Conservation (phyloP, 2,329 filamentous ascomycete species). For the Dactylellina drechsleri region DNA sequence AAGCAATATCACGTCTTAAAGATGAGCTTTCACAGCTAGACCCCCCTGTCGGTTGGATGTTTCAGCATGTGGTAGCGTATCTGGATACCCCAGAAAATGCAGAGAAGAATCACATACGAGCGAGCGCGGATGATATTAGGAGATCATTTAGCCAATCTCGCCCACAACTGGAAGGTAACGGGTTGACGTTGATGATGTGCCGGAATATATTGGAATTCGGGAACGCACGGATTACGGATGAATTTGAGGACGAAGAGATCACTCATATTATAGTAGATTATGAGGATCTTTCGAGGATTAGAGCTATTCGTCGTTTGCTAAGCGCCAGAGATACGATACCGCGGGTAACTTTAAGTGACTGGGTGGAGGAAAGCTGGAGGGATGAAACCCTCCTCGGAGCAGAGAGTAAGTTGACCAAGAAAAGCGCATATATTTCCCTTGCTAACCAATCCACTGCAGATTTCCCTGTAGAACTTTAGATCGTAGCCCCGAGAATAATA, state of each 20-base stretch:
- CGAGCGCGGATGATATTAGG: conserved; percentile 19
- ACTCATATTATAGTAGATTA: conserved; percentile 79
- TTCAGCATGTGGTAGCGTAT: conserved; percentile 64
- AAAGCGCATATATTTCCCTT: not conserved
- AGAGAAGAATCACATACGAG: conserved; percentile 34
- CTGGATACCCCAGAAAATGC: conserved; percentile 60
- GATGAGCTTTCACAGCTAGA: conserved; percentile 57
- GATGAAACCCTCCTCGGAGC: conserved; percentile 83
- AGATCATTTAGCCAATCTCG: conserved; percentile 46
- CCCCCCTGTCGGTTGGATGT: conserved; percentile 64
- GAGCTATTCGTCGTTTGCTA: conserved; percentile 30
- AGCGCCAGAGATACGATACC: conserved; percentile 67
- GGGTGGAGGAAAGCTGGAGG: conserved; percentile 83
- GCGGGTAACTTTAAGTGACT: conserved; percentile 74
- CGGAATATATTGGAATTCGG: conserved; percentile 74
- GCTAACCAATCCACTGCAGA: conserved; percentile 60
- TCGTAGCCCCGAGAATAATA: not conserved
- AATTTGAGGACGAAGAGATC: conserved; percentile 66
- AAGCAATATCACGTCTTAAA: conserved; percentile 56
- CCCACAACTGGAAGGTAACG: conserved; percentile 31
- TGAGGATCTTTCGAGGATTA: conserved; percentile 60
- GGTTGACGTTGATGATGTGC: conserved; percentile 63
- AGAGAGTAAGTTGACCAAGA: conserved; percentile 65
- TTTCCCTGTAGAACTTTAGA: conserved; percentile 25
- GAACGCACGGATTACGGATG: conserved; percentile 69